Conservation (phyloP, 345 rosid species). For the Camelina neglecta region DNA sequence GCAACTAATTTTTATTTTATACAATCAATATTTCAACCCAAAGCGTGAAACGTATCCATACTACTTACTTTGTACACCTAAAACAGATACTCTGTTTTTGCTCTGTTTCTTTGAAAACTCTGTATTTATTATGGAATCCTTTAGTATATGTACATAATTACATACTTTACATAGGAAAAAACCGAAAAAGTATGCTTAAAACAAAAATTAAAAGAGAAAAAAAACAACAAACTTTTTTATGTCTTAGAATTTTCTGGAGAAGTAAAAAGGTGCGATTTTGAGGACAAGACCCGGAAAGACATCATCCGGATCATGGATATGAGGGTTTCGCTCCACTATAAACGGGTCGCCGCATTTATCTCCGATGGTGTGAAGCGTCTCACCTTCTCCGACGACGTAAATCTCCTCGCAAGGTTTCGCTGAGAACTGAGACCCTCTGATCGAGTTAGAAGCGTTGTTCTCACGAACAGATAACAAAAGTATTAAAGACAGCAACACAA, state of each 20-base stretch:
- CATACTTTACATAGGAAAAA: background rate
- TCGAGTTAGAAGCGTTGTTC: slow-evolving; percentile 43
- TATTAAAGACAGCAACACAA: slow-evolving; percentile 54
- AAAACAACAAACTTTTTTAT: background rate
- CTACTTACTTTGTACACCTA: no score
- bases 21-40: no score
- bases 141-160: slow-evolving; percentile 30
- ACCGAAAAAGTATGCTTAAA: background rate
- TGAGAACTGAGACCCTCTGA: slow-evolving; percentile 54
- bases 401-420: slow-evolving; percentile 67
- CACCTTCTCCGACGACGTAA: slow-evolving; percentile 80
- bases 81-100: slow-evolving; percentile 19
- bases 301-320: slow-evolving; percentile 83
- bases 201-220: slow-evolving; percentile 12
- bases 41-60: no score
- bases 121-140: slow-evolving; percentile 1
- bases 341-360: slow-evolving; percentile 81
- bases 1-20: no score
- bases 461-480: slow-evolving; percentile 57
- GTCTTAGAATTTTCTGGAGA: slow-evolving; percentile 30
- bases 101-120: slow-evolving; percentile 36
- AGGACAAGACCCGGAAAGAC: slow-evolving; percentile 89
- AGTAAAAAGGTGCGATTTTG: slow-evolving; percentile 60
- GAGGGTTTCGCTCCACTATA: slow-evolving; percentile 80
- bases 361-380: slow-evolving; percentile 74